Evolutionary conservation across 805 yeast genomes (phyloP).

Genomic region (Starmera caribaea): DNA sequence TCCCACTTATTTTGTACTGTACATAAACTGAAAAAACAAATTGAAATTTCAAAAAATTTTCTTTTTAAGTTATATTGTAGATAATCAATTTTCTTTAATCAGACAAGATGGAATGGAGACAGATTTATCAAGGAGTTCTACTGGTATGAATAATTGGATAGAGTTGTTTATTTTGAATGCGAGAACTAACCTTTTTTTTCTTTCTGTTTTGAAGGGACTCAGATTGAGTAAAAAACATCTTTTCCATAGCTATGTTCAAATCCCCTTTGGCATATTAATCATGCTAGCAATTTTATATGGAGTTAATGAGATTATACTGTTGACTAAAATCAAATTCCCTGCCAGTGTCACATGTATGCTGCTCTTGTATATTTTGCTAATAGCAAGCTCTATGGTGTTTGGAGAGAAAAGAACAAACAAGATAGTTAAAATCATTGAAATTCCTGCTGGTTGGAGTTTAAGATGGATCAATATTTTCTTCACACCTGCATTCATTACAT

Average conservation of each 20-base stretch:
- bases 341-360: constrained; percentile 67
- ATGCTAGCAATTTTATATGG: constrained; percentile 15
- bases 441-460: constrained; percentile 60
- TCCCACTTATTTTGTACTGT: no score
- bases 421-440: constrained; percentile 30
- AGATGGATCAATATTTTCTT: constrained; percentile 75
- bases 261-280: constrained; percentile 15
- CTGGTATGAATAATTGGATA: no score
- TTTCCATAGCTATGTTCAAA: constrained; percentile 11
- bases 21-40: no score
- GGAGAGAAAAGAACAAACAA: constrained; percentile 24
- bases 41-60: no score
- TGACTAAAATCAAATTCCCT: constrained; percentile 42
- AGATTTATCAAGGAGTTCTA: no score
- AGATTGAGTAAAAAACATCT: constrained; percentile 12
- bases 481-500: constrained; percentile 65
- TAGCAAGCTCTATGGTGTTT: constrained; percentile 25
- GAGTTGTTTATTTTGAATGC: no score
- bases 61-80: no score
- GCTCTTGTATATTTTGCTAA: constrained; percentile 38
- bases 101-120: no score
- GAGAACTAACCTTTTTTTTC: no score
- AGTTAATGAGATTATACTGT: constrained; percentile 16
- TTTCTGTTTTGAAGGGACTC: constrained; percentile 10
- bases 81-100: no score